Evolutionary conservation across 2,329 filamentous ascomycete species (phyloP).

Genomic region (Neonectria faginata): DNA sequence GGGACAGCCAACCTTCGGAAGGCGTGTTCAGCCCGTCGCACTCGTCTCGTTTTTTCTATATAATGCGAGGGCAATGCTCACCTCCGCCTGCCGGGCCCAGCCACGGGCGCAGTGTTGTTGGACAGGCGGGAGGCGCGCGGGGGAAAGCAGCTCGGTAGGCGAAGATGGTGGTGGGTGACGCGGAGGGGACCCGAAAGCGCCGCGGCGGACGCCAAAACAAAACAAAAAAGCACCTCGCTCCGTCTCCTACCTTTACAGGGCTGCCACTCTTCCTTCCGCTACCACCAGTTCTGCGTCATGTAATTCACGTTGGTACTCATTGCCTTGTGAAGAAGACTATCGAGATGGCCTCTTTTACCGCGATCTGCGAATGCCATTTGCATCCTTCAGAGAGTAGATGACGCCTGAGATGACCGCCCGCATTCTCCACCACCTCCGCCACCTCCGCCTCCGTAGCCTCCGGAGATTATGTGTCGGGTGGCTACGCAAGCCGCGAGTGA

Average conservation of each 20-base stretch:
- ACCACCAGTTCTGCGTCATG: background rate
- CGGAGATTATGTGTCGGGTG: constrained; percentile 18
- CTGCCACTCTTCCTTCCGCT: background rate
- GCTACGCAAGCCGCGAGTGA: constrained; percentile 14
- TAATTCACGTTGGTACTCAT: background rate
- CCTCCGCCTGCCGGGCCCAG: background rate
- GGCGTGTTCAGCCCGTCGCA: background rate
- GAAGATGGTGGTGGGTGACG: constrained; percentile 12
- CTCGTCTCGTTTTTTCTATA: background rate
- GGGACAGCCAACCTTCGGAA: background rate
- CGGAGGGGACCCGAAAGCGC: constrained; percentile 18
- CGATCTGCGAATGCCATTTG: background rate
- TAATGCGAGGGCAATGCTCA: background rate
- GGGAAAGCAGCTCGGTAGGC: background rate
- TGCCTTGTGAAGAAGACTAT: background rate
- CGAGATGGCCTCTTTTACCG: background rate
- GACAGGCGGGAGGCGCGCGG: background rate
- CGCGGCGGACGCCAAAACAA: constrained; percentile 11
- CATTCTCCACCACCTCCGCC: constrained; percentile 14
- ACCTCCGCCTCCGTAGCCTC: constrained; percentile 18
- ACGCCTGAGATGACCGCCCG: background rate
- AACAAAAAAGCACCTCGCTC: background rate
- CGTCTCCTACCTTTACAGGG: background rate
- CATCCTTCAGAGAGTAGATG: background rate
- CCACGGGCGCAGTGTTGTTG: background rate